These are phyloP conservation scores for Kuraishia ogatae DNA, from an alignment of 805 yeast species.

Conservation along the genomic window DNA sequence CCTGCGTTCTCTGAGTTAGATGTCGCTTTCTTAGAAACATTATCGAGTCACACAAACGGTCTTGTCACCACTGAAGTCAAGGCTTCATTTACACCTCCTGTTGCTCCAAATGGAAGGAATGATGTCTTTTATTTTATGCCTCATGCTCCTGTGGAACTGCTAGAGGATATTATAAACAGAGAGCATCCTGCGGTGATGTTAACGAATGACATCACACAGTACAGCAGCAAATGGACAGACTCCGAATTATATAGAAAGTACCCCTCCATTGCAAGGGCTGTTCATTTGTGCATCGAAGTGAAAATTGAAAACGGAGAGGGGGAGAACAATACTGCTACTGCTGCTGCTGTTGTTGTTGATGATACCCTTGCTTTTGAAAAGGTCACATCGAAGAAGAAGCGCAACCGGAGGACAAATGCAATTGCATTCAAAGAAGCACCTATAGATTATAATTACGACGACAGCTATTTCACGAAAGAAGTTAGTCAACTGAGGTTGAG, in stretches of 20 bases:
- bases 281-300: constrained; percentile 4
- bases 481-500: constrained; percentile 1
- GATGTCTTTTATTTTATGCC: constrained; percentile 22
- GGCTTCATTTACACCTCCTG: background rate
- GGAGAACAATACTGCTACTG: background rate
- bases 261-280: constrained; percentile 18
- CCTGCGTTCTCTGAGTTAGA: constrained; percentile 20
- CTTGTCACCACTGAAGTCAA: background rate
- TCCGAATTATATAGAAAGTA: constrained; percentile 16
- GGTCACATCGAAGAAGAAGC: background rate
- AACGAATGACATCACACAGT: constrained; percentile 21
- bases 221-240: constrained; percentile 17
- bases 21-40: constrained; percentile 7
- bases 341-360: background rate
- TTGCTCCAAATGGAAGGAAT: background rate
- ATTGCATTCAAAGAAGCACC: constrained; percentile 1
- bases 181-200: constrained; percentile 17
- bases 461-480: constrained; percentile 11
- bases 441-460: constrained; percentile 13
- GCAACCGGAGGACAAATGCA: background rate
- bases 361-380: background rate
- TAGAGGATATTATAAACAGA: constrained; percentile 15
- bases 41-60: background rate
- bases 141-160: constrained; percentile 20
- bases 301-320: background rate